Conservation (phyloP, 1,139 yeast genomes). For the Meyerozyma carpophila region DNA sequence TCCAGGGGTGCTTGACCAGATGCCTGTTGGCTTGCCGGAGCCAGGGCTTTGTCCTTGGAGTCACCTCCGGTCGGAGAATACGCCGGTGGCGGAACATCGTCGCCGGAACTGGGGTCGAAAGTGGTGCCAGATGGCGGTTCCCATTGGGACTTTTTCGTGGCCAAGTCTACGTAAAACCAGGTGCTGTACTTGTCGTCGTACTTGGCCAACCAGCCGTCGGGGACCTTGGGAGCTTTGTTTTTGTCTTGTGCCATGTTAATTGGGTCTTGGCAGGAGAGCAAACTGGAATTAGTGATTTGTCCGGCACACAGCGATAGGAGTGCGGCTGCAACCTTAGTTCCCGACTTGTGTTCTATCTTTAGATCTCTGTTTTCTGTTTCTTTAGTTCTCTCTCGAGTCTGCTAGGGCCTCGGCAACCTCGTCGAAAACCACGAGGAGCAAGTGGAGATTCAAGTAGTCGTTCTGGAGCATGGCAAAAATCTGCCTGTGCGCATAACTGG, state of each 20-base stretch:
- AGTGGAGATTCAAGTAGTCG: conserved; percentile 60
- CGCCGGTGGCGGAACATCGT: conserved; percentile 29
- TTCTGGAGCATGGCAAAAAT: conserved; percentile 71
- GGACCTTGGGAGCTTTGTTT: conserved; percentile 48
- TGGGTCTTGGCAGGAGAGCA: not conserved
- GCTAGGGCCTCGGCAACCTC: conserved; percentile 29
- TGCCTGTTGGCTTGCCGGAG: conserved; percentile 14
- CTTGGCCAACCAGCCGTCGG: conserved; percentile 83
- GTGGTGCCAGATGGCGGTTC: conserved; percentile 68
- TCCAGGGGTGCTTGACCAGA: conserved; percentile 9
- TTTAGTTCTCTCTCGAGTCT: not conserved
- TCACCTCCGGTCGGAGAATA: conserved; percentile 20
- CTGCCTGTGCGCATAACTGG: conserved; percentile 56
- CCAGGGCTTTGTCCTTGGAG: conserved; percentile 5
- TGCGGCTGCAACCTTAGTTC: not conserved
- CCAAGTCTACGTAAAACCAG: conserved; percentile 69
- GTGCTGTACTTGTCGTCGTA: conserved; percentile 77
- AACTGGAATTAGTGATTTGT: not conserved
- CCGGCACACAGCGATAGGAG: not conserved
- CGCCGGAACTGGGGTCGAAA: conserved; percentile 20
- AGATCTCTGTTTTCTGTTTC: too few relatives aligned
- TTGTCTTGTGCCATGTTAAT: not conserved
- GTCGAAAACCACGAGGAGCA: conserved; percentile 56
- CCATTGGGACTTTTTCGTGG: conserved; percentile 85
- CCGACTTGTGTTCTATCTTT: too few relatives aligned